Evolutionary conservation across 257 asterid species (phyloP).

Genomic region (Pogostemon cablin): DNA sequence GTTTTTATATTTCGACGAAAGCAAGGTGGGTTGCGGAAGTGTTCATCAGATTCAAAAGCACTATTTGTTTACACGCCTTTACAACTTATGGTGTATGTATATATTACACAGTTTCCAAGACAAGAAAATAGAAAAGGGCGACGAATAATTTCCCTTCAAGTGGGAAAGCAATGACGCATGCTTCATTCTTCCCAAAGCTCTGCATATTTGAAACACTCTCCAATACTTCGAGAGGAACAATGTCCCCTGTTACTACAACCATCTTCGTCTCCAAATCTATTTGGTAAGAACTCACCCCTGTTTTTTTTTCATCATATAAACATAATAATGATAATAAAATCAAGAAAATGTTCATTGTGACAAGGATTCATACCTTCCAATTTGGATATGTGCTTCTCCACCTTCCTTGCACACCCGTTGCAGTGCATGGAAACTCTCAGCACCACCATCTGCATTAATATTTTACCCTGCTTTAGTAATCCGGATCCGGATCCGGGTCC

Average conservation of each 20-base stretch:
- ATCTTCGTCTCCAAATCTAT: slow-evolving; percentile 79
- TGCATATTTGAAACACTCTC: slow-evolving; percentile 81
- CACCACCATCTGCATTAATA: slow-evolving; percentile 43
- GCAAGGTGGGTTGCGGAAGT: too few species aligned
- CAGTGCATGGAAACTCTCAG: slow-evolving; percentile 71
- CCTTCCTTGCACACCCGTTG: slow-evolving; percentile 78
- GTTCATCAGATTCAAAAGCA: too few species aligned
- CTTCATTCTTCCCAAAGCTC: slow-evolving; percentile 54
- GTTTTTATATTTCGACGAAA: too few species aligned
- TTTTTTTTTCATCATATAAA: background rate
- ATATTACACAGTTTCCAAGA: background rate
- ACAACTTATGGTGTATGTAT: too few species aligned
- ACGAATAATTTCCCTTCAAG: background rate
- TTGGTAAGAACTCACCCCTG: slow-evolving; percentile 81
- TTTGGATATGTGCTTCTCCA: slow-evolving; percentile 76
- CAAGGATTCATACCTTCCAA: slow-evolving; percentile 37
- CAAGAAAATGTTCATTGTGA: background rate
- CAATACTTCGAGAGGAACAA: slow-evolving; percentile 73
- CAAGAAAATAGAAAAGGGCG: background rate
- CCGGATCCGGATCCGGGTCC: background rate
- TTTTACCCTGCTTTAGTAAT: too few species aligned
- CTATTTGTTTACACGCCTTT: too few species aligned
- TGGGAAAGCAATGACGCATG: background rate
- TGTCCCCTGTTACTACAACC: slow-evolving; percentile 85
- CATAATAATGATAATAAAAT: background rate